Conservation (phyloP, 176 grass and related monocot genomes). For the Bromus sterilis region DNA sequence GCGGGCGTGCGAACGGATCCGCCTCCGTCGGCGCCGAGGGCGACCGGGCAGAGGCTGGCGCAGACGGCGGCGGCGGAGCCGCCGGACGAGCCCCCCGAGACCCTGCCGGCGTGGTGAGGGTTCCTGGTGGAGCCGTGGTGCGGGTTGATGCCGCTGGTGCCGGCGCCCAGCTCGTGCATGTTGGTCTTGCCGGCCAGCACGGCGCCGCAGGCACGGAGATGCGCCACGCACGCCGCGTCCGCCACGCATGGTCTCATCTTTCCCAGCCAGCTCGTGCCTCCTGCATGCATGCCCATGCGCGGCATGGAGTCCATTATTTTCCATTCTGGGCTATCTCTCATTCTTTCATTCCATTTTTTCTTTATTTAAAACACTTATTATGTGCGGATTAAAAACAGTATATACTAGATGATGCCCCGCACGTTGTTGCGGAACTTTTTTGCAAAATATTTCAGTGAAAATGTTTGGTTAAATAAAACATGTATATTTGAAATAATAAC, state of each 20-base stretch:
- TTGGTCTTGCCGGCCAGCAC: slow-evolving; percentile 75
- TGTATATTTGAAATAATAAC: no score
- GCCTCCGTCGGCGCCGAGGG: slow-evolving; percentile 87
- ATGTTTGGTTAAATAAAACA: no score
- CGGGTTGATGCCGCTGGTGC: slow-evolving; percentile 57
- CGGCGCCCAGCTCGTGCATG: slow-evolving; percentile 96
- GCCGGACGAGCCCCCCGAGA: slow-evolving; percentile 75
- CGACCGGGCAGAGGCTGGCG: slow-evolving; percentile 75
- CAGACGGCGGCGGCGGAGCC: slow-evolving; percentile 82
- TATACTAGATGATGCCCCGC: no score
- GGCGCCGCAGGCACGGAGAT: slow-evolving; percentile 74
- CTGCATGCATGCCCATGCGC: slow-evolving; percentile 11
- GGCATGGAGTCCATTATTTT: no score
- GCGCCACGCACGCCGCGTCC: slow-evolving; percentile 72
- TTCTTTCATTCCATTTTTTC: neutral
- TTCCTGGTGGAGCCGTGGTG: slow-evolving; percentile 68
- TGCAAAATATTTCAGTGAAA: no score
- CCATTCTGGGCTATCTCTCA: no score
- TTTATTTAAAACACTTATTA: no score
- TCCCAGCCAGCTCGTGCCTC: slow-evolving; percentile 72
- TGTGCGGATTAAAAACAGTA: no score
- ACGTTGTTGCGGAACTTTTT: no score
- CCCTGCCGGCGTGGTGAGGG: slow-evolving; percentile 48
- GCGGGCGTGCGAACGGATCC: slow-evolving; percentile 89
- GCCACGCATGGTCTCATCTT: slow-evolving; percentile 33